Conservation (phyloP, 768 basidiomycete species). For the Podaxis pistillaris region DNA sequence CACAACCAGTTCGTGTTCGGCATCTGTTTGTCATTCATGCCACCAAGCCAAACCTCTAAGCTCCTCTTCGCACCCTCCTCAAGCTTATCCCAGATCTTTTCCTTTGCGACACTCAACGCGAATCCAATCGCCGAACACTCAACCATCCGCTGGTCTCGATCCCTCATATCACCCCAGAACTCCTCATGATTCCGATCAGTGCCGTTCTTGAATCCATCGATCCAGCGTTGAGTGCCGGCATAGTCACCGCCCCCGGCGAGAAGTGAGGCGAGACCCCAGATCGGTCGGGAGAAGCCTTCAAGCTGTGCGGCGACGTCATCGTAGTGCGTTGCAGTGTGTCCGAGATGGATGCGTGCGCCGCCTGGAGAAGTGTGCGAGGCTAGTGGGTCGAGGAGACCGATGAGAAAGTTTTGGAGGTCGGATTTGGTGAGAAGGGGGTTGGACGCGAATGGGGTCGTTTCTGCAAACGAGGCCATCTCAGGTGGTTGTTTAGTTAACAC, state of each 20-base stretch:
- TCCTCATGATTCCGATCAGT: conserved; percentile 66
- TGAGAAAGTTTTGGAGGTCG: conserved; percentile 57
- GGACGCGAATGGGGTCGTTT: conserved; percentile 42
- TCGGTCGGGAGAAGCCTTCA: conserved; percentile 74
- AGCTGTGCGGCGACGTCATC: conserved; percentile 72
- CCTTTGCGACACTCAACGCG: conserved; percentile 61
- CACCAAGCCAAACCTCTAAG: conserved; percentile 66
- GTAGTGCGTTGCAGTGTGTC: conserved; percentile 69
- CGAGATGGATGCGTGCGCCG: conserved; percentile 68
- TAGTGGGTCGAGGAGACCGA: conserved; percentile 62
- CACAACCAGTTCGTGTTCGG: conserved; percentile 84
- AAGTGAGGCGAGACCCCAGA: conserved; percentile 72
- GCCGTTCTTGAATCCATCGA: conserved; percentile 62
- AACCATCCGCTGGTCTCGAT: conserved; percentile 81
- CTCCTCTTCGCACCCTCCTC: conserved; percentile 49
- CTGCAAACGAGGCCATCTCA: conserved; percentile 27
- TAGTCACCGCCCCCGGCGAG: conserved; percentile 64
- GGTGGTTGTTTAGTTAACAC: neutral
- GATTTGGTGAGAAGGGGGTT: conserved; percentile 63
- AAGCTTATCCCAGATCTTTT: conserved; percentile 65
- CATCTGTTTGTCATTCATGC: conserved; percentile 82
- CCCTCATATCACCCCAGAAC: conserved; percentile 75
- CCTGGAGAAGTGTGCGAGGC: conserved; percentile 69
- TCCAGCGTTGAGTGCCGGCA: conserved; percentile 58
- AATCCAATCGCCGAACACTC: conserved; percentile 79